phyloP scores from a whole-genome alignment of 306 rosid species.

The Hippophae tibetana region DNA sequence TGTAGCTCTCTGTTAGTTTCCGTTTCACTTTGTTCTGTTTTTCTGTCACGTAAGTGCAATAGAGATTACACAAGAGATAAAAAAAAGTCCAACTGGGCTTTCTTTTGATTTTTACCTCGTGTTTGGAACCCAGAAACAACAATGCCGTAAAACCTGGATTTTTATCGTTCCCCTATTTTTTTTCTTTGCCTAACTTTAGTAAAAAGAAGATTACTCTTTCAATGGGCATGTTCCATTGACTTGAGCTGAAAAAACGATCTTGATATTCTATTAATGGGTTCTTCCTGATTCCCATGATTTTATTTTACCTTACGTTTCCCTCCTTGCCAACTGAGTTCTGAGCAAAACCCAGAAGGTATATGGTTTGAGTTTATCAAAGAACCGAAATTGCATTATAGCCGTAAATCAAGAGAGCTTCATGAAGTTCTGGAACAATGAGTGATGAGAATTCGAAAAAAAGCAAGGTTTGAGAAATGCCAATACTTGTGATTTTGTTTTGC shows the following conservation, averaged over 20 bases:
- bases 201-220: conserved; percentile 24
- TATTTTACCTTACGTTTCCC: conserved; percentile 8
- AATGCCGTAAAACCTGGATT: conserved; percentile 30
- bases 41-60: not conserved
- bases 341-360: conserved; percentile 8
- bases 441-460: conserved; percentile 92
- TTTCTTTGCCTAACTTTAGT: conserved; percentile 23
- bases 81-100: conserved; percentile 14
- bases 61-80: conserved; percentile 10
- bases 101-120: conserved; percentile 13
- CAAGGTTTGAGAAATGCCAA: conserved; percentile 67
- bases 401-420: conserved; percentile 36
- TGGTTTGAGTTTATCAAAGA: not conserved
- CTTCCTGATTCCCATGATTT: not conserved
- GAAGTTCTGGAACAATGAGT: conserved; percentile 85
- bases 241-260: conserved; percentile 17
- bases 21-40: conserved; percentile 19
- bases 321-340: conserved; percentile 6
- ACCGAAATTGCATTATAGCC: conserved; percentile 18
- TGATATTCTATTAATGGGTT: conserved; percentile 10
- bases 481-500: conserved; percentile 10
- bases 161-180: conserved; percentile 18
- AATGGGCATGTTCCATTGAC: conserved; percentile 6
- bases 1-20: conserved; percentile 18
- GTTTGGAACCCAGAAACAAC: conserved; percentile 28